Base-by-base conservation (phyloP, 139 green algal species). In the Coelastrella sp. region DNA sequence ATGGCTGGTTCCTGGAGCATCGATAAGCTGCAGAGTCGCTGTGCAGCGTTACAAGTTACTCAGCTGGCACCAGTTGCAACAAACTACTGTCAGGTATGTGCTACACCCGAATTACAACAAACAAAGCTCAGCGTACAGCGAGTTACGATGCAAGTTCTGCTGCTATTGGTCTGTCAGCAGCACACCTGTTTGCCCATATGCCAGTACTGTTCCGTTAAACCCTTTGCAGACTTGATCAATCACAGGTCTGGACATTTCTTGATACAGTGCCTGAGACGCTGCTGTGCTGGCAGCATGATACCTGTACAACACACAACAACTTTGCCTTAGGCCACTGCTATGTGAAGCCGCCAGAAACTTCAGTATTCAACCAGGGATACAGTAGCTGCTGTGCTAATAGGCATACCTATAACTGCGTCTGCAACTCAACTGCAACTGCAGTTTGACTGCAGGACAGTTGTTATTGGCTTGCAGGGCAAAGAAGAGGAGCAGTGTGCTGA, bases 141-240 rank as follows among this genome's bases (percentile, higher is more conserved):
- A 49, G 35, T 49, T 49, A 49, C 35, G 35, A 49, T 49, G 35
- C 35, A 49, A 49, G 63, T 72, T 72, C 12, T 72, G 63, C 15
- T 72, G 15, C 63, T 22, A 14, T 72, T 72, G 3, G 12, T 72
- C 4, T 72, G 63, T 72, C 15, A 72, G 19, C 19, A 35, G 78
- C 84, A 10, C 12, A 60, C 78, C 78, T 76, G 80, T 91, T 60
- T 91, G 88, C 7, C 80, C 80, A 58, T 91, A 91, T 20, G 87
- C 87, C 80, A 91, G 70, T 22, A 91, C 68, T 1, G 90, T 92
- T 22, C 78, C 88, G 68, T 93, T 92, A 76, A 93, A 94, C 49
- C 92, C 92, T 82, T 91, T 83, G 19, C 90, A 87, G 27, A 93
- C 93, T 15, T 80, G 82, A 6, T 91, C 85, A 58, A 95, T 25